Evolutionary conservation across 306 rosid genomes (phyloP), one percentile per base, ranked within the genome.

Genomic region (Malus sieversii): DNA sequence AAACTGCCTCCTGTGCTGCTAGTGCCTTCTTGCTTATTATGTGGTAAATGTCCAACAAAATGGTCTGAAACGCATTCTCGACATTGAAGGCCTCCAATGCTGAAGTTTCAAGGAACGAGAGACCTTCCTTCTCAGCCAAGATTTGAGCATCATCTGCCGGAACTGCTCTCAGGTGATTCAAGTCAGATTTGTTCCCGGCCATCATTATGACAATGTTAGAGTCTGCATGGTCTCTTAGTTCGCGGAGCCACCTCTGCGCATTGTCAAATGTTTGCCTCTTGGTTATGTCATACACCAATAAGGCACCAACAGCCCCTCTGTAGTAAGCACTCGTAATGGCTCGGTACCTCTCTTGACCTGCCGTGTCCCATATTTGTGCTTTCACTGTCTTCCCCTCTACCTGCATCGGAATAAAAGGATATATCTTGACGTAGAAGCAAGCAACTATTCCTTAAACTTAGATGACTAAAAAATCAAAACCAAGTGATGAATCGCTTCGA

Each of bases 351-450:
- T 91, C 97, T 81, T 91, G 97, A 4, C 97, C 97, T 1, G 97
- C 95, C 3, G 97, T 91, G 79, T 91, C 97, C 97, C 97, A 91
- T 89, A 91, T 91, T 82, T 91, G 97, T 72, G 97, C 97, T 81
- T 91, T 91, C 16, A 87, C 86, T 1, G 97, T 91, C 85, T 91
- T 89, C 53, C 97, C 95, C 79, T 91, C 95, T 66, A 91, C 88
- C 97, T 91, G 81, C 73, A 80, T 46, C 57, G 45, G 68, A 12
- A 57, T 3, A 70, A 48, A 32, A 72, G 55, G 55, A 14, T 5
- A 48, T 48, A 48, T 15, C 55, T 48, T 15, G 42, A 61, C 8
- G 45, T 32, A 16, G 68, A 73, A n/a, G 27, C 44, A 61, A 25
- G 20, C 46, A 33, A 3, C 42, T 55, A 25, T 45, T 73, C 33